Percentiles rank a stretch among this genome's conserved stretches.
Evolutionary conservation across 1,284 basidiomycete genomes (phyloP).

Genomic region (Moesziomyces sp.): DNA sequence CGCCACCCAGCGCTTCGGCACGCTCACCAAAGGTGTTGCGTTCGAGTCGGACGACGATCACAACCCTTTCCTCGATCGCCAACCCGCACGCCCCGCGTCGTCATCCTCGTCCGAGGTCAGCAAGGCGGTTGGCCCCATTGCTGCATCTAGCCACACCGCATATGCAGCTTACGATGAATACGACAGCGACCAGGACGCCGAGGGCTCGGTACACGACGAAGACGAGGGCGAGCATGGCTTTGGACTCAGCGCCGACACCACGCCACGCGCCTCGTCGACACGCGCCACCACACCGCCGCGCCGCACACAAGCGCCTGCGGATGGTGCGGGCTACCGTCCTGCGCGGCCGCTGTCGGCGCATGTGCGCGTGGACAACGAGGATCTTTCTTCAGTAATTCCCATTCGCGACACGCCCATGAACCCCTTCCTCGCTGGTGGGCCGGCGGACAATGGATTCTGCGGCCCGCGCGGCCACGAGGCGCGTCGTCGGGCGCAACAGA

Average conservation of each 20-base stretch:
- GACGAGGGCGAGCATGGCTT: slow-evolving; percentile 1
- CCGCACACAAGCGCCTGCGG: background rate
- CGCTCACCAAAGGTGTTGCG: slow-evolving; percentile 14
- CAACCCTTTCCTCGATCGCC: slow-evolving; percentile 34
- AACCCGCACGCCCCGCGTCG: background rate
- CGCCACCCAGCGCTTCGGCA: slow-evolving; percentile 12
- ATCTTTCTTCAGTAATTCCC: slow-evolving; percentile 12
- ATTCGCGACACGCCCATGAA: slow-evolving; percentile 62
- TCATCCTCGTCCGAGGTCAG: slow-evolving; percentile 7
- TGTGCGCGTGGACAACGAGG: slow-evolving; percentile 28
- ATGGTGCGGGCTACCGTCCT: slow-evolving; percentile 8
- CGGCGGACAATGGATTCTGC: slow-evolving; percentile 57
- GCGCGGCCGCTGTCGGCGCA: slow-evolving; percentile 27
- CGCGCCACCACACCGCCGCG: slow-evolving; percentile 12
- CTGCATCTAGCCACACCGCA: slow-evolving; percentile 2
- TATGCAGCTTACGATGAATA: slow-evolving; percentile 28
- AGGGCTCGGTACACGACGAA: slow-evolving; percentile 27
- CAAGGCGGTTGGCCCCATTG: background rate
- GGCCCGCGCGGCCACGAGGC: slow-evolving; percentile 45
- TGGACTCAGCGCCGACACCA: slow-evolving; percentile 1
- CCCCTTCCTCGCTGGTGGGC: slow-evolving; percentile 64
- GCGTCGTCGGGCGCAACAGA: slow-evolving; percentile 24
- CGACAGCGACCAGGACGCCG: slow-evolving; percentile 40
- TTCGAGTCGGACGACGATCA: slow-evolving; percentile 42
- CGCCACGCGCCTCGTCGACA: slow-evolving; percentile 19